Conservation (phyloP, 2,329 filamentous ascomycete genomes). For the Cordyceps fumosorosea region DNA sequence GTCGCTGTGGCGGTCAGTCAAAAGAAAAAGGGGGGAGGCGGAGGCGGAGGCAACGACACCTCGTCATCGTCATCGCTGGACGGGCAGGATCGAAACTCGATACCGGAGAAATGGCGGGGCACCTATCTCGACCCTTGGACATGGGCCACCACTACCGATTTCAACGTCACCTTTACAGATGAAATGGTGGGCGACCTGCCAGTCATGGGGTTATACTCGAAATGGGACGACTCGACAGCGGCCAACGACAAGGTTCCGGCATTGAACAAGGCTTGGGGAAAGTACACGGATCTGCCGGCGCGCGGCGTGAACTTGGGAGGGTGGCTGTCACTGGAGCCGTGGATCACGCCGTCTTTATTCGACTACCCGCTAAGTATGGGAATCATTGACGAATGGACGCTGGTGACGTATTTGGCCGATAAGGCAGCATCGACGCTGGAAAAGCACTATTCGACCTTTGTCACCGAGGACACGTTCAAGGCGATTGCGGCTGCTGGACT, state of each 20-base stretch:
- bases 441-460: constrained; percentile 83
- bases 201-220: constrained; percentile 78
- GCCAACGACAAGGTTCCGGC: constrained; percentile 77
- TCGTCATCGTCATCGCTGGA: constrained; percentile 35
- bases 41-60: constrained; percentile 18
- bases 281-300: constrained; percentile 72
- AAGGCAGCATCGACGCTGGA: constrained; percentile 66
- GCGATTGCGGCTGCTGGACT: constrained; percentile 83
- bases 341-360: constrained; percentile 92
- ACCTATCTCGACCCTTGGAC: constrained; percentile 82
- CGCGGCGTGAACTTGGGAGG: constrained; percentile 89
- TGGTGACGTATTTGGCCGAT: constrained; percentile 63
- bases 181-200: constrained; percentile 79
- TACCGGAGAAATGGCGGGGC: constrained; percentile 61
- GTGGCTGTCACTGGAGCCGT: constrained; percentile 90
- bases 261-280: constrained; percentile 66
- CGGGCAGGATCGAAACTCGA: constrained; percentile 46
- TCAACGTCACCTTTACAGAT: constrained; percentile 91
- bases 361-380: constrained; percentile 53
- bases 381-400: constrained; percentile 83
- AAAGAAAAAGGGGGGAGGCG: constrained; percentile 38
- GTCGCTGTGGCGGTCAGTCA: constrained; percentile 60
- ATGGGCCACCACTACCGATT: constrained; percentile 84
- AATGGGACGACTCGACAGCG: constrained; percentile 75
- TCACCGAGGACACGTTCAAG: constrained; percentile 75